Conservation (phyloP, 805 yeast species). For the Metschnikowia rubicola region DNA sequence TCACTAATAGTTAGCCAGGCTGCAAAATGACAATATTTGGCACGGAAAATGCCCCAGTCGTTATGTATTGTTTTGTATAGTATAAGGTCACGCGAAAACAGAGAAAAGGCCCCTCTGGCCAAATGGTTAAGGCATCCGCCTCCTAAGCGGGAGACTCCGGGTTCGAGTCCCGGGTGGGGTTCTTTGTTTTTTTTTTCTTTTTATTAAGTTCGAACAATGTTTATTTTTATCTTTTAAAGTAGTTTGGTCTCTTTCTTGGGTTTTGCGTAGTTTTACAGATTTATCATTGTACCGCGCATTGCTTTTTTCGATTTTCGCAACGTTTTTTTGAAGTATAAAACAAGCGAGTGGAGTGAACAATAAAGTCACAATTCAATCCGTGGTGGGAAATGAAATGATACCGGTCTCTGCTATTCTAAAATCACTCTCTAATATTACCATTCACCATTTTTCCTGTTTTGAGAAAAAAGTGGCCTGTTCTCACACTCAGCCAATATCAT, state of each 20-base stretch:
- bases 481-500: too few species aligned
- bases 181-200: conserved; percentile 4
- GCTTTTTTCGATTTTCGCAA: too few species aligned
- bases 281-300: too few species aligned
- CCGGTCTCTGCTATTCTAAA: background rate
- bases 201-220: background rate
- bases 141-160: conserved; percentile 39
- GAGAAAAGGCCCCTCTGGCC: conserved; percentile 44
- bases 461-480: too few species aligned
- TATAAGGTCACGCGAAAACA: too few species aligned
- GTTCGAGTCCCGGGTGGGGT: conserved; percentile 40
- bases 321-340: too few species aligned
- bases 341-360: background rate
- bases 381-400: background rate
- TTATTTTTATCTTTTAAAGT: background rate
- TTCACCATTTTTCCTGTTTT: too few species aligned
- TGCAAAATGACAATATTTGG: too few species aligned
- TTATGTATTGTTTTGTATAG: too few species aligned
- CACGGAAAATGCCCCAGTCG: too few species aligned
- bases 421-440: too few species aligned
- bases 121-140: conserved; percentile 53
- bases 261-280: background rate
- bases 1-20: too few species aligned
- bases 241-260: background rate
- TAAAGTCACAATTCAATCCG: background rate